Evolutionary conservation across 2,329 filamentous ascomycete genomes (phyloP), one percentile per base, ranked within the genome.

Genomic region (Penicillium nordicum): DNA sequence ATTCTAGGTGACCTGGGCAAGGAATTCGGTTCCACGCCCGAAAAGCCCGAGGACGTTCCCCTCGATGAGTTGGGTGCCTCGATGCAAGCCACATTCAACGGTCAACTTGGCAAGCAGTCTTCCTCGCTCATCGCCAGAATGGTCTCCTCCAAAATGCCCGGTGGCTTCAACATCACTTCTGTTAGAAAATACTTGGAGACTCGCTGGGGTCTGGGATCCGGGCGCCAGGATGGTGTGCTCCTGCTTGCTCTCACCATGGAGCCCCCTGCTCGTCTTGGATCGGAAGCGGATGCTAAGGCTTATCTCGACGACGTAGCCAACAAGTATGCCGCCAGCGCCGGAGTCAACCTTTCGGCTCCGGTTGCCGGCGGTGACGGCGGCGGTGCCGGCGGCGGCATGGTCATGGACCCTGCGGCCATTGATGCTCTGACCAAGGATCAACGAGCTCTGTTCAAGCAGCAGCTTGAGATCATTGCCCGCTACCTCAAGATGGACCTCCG

Each of bases 11-110:
- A 99, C 73, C 80, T 99, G 62, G 93, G 93, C 73, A 99, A 97
- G 76, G 94, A 99, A 78, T 99, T 99, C 68, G 94, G 94, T 57
- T 96, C 92, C 12, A 97, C 94, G 16, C 94, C 94, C 54, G 94
- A 99, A 75, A 97, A 97, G 80, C 93, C 94, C 50, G 94, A 99
- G 84, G 94, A 99, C 75, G 95, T 89, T 43, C 94, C 94, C 60
- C 82, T 99, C 44, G 94, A 99, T 74, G 94, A 99, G 78, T 84
- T 99, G 58, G 90, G 92, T 80, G 91, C 90, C 53, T 82, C 94
- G 9, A 96, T 99, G 89, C 94, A 99, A 78, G 88, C 90, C 45
- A 97, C 93, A n/a, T 99, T 99, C 79, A 94, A 97, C 78, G 94
- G 94, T 67, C 93, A 96, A 78, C 86, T 99, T 59, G 94, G 94